Evolutionary conservation across 768 basidiomycete species (phyloP).

Genomic region (Cubamyces sp.): DNA sequence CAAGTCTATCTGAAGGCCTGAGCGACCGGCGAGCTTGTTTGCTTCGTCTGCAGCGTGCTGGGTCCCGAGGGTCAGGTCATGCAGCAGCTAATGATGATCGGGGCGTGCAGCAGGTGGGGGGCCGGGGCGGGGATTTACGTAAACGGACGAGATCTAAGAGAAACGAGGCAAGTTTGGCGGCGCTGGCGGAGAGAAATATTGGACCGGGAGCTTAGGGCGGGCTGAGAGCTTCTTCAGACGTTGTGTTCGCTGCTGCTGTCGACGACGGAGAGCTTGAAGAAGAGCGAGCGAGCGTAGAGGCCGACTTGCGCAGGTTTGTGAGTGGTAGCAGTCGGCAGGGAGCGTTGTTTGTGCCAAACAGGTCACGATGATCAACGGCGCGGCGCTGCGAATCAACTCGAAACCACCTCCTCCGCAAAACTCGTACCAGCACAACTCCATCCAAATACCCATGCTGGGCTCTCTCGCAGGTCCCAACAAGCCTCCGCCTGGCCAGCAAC

Average conservation of each 20-base stretch:
- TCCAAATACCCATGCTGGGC: constrained; percentile 73
- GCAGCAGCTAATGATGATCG: background rate
- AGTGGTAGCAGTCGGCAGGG: background rate
- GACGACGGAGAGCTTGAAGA: background rate
- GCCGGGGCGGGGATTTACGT: constrained; percentile 21
- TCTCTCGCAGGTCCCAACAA: constrained; percentile 61
- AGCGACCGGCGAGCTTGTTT: background rate
- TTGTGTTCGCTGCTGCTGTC: background rate
- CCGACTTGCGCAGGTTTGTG: too few relatives aligned
- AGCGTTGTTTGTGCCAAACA: constrained; percentile 31
- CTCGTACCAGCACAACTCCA: constrained; percentile 32
- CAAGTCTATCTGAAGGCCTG: too few relatives aligned
- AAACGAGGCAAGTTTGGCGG: constrained; percentile 22
- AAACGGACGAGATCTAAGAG: constrained; percentile 19
- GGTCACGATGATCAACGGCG: constrained; percentile 32
- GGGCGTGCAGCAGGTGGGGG: background rate
- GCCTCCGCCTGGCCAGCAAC: constrained; percentile 41
- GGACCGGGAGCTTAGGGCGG: background rate
- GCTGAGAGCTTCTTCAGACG: background rate
- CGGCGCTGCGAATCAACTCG: constrained; percentile 31
- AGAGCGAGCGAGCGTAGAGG: constrained; percentile 1
- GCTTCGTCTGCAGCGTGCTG: background rate
- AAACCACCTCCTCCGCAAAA: constrained; percentile 32
- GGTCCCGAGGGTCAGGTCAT: background rate
- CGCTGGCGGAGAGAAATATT: constrained; percentile 16